A percentile compares a stretch with the other conserved stretches of the same genome.
Conservation (phyloP, 345 rosid genomes). For the Eucalyptus curtisii region DNA sequence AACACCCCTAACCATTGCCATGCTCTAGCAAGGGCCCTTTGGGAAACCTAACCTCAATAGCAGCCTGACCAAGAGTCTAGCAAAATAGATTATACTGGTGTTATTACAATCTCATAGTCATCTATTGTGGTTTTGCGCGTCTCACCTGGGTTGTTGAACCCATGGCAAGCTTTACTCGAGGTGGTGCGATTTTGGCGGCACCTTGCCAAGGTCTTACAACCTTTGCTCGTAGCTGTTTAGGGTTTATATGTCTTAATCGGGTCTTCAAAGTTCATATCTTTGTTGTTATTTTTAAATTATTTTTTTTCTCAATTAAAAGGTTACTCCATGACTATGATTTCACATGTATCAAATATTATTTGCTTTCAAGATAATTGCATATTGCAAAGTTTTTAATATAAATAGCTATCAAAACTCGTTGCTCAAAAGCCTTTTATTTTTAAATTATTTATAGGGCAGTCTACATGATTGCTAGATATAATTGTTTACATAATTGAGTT, state of each 20-base stretch:
- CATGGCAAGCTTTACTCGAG: not conserved
- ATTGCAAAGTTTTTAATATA: not conserved
- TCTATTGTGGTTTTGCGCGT: not conserved
- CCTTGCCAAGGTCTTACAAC: not conserved
- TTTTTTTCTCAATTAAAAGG: not conserved
- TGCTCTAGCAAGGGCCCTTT: rapidly evolving
- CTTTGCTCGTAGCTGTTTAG: not conserved
- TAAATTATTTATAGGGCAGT: not conserved
- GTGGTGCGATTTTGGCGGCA: not conserved
- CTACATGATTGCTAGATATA: not conserved
- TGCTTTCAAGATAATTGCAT: not conserved
- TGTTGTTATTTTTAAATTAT: not conserved
- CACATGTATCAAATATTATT: not conserved
- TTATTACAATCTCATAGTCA: not conserved
- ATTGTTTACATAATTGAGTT: not conserved
- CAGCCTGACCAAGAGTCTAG: not conserved
- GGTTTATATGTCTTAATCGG: not conserved
- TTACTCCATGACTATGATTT: not conserved
- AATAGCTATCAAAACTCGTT: not conserved
- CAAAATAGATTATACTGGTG: not conserved
- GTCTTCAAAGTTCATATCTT: not conserved
- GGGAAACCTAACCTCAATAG: not conserved
- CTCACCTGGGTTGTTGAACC: not conserved
- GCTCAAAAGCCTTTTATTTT: not conserved
- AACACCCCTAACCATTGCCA: too few species aligned